Base-by-base conservation (phyloP, 345 rosid genomes). In the Gossypium bickii region DNA sequence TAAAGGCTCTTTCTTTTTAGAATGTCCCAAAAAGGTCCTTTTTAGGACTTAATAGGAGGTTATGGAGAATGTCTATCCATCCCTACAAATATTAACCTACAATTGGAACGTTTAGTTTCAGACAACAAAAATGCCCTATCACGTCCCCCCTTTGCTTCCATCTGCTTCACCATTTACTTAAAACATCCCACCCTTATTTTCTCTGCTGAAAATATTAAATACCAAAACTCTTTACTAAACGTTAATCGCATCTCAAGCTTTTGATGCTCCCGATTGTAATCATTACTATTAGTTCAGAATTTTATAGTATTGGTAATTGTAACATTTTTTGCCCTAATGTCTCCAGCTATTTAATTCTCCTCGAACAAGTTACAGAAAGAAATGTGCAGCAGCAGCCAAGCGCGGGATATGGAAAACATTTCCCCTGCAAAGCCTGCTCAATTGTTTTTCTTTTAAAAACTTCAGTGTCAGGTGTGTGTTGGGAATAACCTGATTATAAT, bases 11-110 rank as follows among this genome's bases (percentile, higher is more conserved):
- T 71, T 63, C 78, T 82, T 86, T 84, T 79, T 71, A 82, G 79
- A 82, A 77, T 80, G 77, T 85, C 76, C 77, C 89, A 48, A 80
- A 93, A 93, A 91, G 92, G 88, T 87, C 90, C 88, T 65, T n/a
- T 89, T 91, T 89, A 75, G 85, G 79, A 88, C 82, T 79, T 81
- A 84, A 80, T 81, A 51, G 47, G 70, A 57, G 73, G 45, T 41
- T 51, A 38, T 60, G 9, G 61, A 47, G 65, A 73, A 66, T 65
- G 24, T 29, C 66, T 73, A 45, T 18, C 69, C 58, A 17, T 38
- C 49, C 51, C 52, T 52, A 63, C 49, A 68, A 67, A 80, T 64
- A 65, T 57, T 81, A 66, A 61, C 47, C 63, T 79, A 51, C 81
- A 79, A 76, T 78, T 77, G 79, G 81, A 78, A 79, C 67, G 75